phyloP scores from a whole-genome alignment of 768 basidiomycete genomes.

The Pleurotus pulmonarius region DNA sequence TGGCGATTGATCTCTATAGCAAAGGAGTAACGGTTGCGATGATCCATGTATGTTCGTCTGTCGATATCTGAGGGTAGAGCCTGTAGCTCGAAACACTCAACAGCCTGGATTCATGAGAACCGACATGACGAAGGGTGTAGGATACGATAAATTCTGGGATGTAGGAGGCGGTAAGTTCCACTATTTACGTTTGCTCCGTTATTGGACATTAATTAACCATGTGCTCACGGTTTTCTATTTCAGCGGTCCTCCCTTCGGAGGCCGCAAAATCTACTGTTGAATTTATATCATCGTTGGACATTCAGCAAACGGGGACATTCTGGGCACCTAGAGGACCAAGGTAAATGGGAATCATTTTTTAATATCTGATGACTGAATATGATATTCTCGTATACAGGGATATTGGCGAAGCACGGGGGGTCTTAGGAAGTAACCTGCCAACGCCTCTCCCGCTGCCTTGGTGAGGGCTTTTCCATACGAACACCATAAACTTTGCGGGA shows the following conservation, averaged over 20 bases:
- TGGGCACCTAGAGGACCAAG: constrained; percentile 45
- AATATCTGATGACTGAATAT: too few species aligned
- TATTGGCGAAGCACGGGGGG: constrained; percentile 39
- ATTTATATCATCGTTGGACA: constrained; percentile 29
- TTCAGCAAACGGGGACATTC: constrained; percentile 34
- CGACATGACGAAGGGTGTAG: constrained; percentile 41
- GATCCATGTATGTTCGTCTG: constrained; percentile 30
- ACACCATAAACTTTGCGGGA: too few species aligned
- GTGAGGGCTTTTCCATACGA: constrained; percentile 15
- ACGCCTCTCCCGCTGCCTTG: constrained; percentile 38
- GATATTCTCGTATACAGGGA: constrained; percentile 24
- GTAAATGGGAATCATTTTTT: too few species aligned
- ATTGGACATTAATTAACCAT: background rate
- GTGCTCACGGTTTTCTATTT: background rate
- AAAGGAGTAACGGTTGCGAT: constrained; percentile 35
- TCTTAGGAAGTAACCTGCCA: constrained; percentile 34
- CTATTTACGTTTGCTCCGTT: background rate
- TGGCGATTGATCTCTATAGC: constrained; percentile 34
- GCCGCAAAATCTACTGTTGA: constrained; percentile 34
- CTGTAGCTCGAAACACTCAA: background rate
- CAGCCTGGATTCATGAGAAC: constrained; percentile 48
- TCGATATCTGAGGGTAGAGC: too few species aligned
- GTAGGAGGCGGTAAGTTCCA: constrained; percentile 34
- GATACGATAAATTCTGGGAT: constrained; percentile 40
- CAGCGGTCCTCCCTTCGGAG: constrained; percentile 41